Base-by-base conservation (phyloP, 2,329 filamentous ascomycete genomes). In the Hirsutella minnesotensis region DNA sequence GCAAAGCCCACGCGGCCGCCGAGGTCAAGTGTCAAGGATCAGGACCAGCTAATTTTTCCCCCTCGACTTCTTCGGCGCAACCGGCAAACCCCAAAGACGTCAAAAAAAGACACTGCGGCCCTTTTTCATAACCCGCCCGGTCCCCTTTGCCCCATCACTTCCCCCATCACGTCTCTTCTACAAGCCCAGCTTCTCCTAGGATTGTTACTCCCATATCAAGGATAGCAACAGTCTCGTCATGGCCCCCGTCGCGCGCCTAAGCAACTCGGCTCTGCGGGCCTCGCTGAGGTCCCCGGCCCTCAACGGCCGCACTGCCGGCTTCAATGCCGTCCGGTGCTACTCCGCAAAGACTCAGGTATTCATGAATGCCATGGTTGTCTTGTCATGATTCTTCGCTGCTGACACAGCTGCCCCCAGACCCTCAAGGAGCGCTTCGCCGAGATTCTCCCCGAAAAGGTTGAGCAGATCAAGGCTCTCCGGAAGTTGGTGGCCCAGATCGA, bases 341-440 rank as follows among this genome's bases (percentile, higher is more conserved):
- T 95, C 89, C 50, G 82, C 87, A 54, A 95, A 95, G 79, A 78
- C 83, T 56, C 81, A 89, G 77, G 88, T 94, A 72, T 59, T 72
- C 38, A 18, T 21, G 24, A 13, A 19, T 27, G 9, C 12, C 12
- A 12, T 8, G 21, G 5, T 31, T 33, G 9, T 19, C 5, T 34
- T n/a, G 19, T 20, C 21, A 16, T 29, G 36, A n/a, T 24, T 19
- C 18, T 12, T 20, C 31, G 15, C 33, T 29, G 36, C 30, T 39
- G 42, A 47, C 45, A 39, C 37, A 30, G 16, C 36, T 36, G 18
- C 37, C 20, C 35, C 8, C 43, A 98, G 92, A 88, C 88, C 56
- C 73, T 98, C 64, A 98, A 98, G 77, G 92, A 98, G 68, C 90
- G 88, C 64, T 96, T 98, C 68, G 90, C 90, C 64, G 89, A 92